Conservation (phyloP, 1,284 basidiomycete species). For the Neotropicomus parvogracilis region DNA sequence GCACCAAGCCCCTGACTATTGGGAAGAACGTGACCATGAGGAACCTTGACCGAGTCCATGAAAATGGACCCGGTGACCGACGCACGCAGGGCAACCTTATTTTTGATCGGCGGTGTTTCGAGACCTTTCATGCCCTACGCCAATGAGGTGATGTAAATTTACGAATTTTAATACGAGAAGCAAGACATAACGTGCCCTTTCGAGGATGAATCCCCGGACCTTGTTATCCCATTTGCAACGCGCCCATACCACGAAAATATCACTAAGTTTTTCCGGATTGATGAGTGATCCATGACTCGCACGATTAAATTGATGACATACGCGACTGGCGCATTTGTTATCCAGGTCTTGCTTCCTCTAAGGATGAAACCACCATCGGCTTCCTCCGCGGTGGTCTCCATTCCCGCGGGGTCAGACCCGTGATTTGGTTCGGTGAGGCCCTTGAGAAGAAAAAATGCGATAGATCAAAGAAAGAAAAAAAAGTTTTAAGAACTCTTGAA, state of each 20-base stretch:
- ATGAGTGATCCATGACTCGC: neutral
- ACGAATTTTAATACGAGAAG: neutral
- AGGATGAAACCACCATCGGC: constrained; percentile 81
- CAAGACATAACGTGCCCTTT: constrained; percentile 56
- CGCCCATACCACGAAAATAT: constrained; percentile 92
- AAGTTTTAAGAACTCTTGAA: constrained; percentile 2
- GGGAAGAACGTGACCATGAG: constrained; percentile 72
- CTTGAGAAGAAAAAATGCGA: constrained; percentile 36
- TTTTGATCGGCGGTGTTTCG: constrained; percentile 83
- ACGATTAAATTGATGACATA: constrained; percentile 39
- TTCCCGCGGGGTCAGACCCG: constrained; percentile 89
- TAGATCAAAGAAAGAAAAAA: neutral
- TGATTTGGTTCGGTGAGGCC: constrained; percentile 96
- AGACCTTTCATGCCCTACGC: constrained; percentile 79
- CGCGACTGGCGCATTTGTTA: constrained; percentile 87
- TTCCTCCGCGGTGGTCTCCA: constrained; percentile 92
- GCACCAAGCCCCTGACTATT: constrained; percentile 73
- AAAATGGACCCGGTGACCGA: constrained; percentile 93
- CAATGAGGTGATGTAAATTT: neutral
- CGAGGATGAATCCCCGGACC: constrained; percentile 88
- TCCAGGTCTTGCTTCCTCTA: constrained; percentile 96
- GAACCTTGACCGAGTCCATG: constrained; percentile 79
- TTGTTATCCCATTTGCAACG: constrained; percentile 92
- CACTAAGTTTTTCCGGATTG: constrained; percentile 42
- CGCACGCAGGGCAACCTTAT: constrained; percentile 88